A percentile compares a stretch with the other conserved stretches of the same genome.
These are phyloP conservation scores for Simplicillium aogashimaense DNA, from an alignment of 2,329 filamentous ascomycete species.

Conservation along the genomic window DNA sequence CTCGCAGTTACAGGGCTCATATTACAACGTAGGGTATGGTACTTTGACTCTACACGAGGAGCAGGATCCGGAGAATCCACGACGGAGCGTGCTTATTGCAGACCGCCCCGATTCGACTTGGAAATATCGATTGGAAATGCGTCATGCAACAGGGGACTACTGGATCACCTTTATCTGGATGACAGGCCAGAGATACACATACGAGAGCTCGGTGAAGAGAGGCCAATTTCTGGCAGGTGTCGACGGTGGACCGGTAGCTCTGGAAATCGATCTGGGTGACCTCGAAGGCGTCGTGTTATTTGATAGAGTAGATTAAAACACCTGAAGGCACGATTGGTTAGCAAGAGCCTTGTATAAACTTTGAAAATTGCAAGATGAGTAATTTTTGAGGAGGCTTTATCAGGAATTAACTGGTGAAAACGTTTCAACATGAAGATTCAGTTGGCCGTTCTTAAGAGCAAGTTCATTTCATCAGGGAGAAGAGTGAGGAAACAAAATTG, in stretches of 20 bases:
- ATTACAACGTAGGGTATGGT: constrained; percentile 4
- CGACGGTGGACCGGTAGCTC: constrained; percentile 1
- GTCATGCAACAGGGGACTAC: constrained; percentile 5
- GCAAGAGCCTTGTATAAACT: no score
- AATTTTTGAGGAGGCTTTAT: no score
- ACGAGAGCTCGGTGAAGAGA: no score
- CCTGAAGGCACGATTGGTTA: no score
- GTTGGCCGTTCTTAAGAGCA: constrained; percentile 55
- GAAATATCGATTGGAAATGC: constrained; percentile 1
- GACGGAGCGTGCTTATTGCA: constrained; percentile 1
- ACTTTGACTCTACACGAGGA: neutral
- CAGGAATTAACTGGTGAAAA: no score
- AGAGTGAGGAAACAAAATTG: constrained; percentile 8
- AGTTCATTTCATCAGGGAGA: constrained; percentile 44
- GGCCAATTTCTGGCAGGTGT: constrained; percentile 1
- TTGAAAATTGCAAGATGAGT: no score
- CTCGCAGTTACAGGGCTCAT: constrained; percentile 3
- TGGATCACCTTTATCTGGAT: constrained; percentile 1
- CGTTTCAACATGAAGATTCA: constrained; percentile 47
- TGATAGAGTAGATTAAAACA: no score
- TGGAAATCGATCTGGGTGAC: neutral
- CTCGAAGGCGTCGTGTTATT: neutral
- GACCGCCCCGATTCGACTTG: constrained; percentile 1
- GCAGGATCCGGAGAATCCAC: neutral
- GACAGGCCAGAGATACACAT: neutral